Evolutionary conservation across 2,329 filamentous ascomycete genomes (phyloP), one percentile per base, ranked within the genome.

Genomic region (Hypomyces rosellus): DNA sequence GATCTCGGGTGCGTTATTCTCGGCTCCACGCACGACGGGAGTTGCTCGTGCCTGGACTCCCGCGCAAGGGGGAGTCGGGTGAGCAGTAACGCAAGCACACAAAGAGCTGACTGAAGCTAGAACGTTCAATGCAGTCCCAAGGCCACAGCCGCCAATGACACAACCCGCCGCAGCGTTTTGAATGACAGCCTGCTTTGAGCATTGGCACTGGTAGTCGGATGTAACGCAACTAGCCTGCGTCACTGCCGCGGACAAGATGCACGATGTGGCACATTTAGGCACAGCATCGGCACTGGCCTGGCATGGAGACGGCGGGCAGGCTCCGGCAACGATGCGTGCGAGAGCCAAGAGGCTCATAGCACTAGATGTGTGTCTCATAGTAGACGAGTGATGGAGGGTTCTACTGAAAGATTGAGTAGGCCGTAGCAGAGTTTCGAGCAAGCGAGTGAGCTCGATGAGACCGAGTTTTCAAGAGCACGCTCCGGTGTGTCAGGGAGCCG

Each of bases 231-330:
- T 45, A 5, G 55, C 59, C 5, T 50, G 51, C 5, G 56, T 55
- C 14, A 55, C 55, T 4, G 61, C 62, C 4, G 61, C 61, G 13
- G 59, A 62, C 16, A 50, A 43, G 48, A 64, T 60, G 51, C 62
- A 64, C 2, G 42, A 34, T 12, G 52, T 55, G 16, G 58, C 62
- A 46, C 62, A 64, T 11, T 38, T 16, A 13, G 57, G 54, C 1
- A 64, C 57, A 8, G 57, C 59, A 41, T 63, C 59, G 18, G 45
- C 59, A 39, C 52, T 55, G 30, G 52, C 46, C 40, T 63, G 60
- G 47, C 61, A 63, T 18, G 61, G 60, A 13, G 48, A 59, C 3
- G 55, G 25, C 34, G 56, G 55, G 36, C 61, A 63, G n/a, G 48
- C 39, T 12, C 51, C 59, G 6, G 40, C 50, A 16, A 53, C 59